Conservation (phyloP, 805 yeast genomes). For the Yamadazyma takamatsuzukensis region DNA sequence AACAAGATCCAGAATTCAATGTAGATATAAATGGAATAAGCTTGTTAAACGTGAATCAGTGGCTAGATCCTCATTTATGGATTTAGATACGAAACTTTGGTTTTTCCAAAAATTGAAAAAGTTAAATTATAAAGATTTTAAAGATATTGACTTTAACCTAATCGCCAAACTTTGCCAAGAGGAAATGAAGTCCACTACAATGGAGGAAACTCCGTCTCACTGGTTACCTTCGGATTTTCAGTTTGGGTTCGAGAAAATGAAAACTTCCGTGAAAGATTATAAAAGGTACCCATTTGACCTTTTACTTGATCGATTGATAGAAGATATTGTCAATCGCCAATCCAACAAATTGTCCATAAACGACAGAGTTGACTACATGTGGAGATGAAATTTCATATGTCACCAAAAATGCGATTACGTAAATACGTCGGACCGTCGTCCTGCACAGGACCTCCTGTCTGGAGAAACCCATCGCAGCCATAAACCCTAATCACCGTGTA, state of each 20-base stretch:
- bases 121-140: constrained; percentile 20
- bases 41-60: constrained; percentile 54
- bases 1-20: constrained; percentile 83
- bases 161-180: constrained; percentile 25
- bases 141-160: constrained; percentile 34
- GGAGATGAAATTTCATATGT: no score
- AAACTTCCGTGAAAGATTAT: constrained; percentile 45
- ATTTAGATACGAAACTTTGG: constrained; percentile 33
- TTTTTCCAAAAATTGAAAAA: constrained; percentile 28
- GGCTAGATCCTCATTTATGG: constrained; percentile 30
- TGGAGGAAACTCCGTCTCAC: constrained; percentile 1
- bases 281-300: constrained; percentile 12
- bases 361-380: no score
- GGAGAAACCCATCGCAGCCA: no score
- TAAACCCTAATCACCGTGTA: no score
- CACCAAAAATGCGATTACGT: no score
- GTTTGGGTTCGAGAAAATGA: constrained; percentile 59
- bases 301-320: constrained; percentile 14
- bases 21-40: constrained; percentile 94
- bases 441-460: no score
- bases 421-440: no score
- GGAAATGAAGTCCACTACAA: constrained; percentile 10
- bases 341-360: no score
- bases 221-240: constrained; percentile 65
- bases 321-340: no score